Base-by-base conservation (phyloP, 2,329 filamentous ascomycete species). In the Trichoderma endophyticum region DNA sequence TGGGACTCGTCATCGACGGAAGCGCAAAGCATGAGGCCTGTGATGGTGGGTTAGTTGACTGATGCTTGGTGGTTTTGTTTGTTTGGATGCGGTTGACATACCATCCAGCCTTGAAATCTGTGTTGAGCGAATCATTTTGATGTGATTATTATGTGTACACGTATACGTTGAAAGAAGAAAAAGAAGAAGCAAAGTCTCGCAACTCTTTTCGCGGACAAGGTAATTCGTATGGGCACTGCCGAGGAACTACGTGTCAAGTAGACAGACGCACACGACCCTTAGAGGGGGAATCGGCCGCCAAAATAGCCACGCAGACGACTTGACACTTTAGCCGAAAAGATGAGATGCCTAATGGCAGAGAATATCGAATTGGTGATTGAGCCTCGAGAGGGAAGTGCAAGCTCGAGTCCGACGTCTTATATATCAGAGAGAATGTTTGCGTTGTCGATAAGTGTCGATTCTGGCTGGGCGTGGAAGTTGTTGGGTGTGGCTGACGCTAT, bases 31-130 rank as follows among this genome's bases (percentile, higher is more conserved):
- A 97, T 95, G 76, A 98, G 89, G 87, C 95, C 95, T 97, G 78
- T 69, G 39, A 70, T 34, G 18, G 9, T 12, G 64, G 32, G 57
- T 32, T 43, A 28, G n/a, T 67, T 66, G 64, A 34, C 39, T 32
- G 65, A 36, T 60, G 34, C 14, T 39, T 39, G 63, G 59, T 21
- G n/a, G 14, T 18, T 66, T 71, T 18, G 18, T n/a, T 4, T 57
- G 26, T 24, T 56, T 34, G 32, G 61, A 26, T 51, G 28, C 3
- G n/a, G 21, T 11, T 12, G 30, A 24, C 77, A 72, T 80, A 96
- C 94, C 95, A 84, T 98, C 96, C 66, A 98, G 89, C 83, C 96
- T 89, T 75, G 94, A 92, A 84, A 99, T 97, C 84, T 97, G 93
- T 68, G 95, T 99, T 78, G 95, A 96, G 82, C 89, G 90, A 79